phyloP scores from a whole-genome alignment of 352 stramenopile genomes.

The Pythium sp. region DNA sequence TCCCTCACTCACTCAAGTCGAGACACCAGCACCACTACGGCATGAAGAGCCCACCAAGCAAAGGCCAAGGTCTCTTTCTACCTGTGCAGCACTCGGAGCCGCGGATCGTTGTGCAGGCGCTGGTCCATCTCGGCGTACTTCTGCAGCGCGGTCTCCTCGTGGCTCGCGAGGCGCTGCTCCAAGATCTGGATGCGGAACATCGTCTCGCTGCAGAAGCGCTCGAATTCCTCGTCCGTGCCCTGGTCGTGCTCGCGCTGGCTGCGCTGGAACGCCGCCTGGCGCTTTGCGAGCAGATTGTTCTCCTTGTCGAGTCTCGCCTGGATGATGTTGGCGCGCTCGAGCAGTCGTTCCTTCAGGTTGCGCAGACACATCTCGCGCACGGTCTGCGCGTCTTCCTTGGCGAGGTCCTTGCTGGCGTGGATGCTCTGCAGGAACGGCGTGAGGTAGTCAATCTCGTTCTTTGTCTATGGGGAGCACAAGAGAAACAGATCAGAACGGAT shows the following conservation, averaged over 20 bases:
- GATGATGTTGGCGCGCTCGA: conserved; percentile 95
- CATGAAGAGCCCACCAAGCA: neutral
- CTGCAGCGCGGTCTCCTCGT: conserved; percentile 91
- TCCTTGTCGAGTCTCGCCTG: conserved; percentile 92
- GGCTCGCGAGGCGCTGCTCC: conserved; percentile 88
- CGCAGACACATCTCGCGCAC: conserved; percentile 90
- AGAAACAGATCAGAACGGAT: neutral
- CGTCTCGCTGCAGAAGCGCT: conserved; percentile 92
- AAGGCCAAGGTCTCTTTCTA: conserved; percentile 19
- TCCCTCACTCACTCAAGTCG: neutral
- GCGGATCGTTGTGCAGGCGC: conserved; percentile 84
- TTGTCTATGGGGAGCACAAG: conserved; percentile 28
- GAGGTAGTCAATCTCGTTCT: conserved; percentile 90
- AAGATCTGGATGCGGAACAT: conserved; percentile 97
- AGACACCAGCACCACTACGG: neutral
- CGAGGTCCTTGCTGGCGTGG: conserved; percentile 43
- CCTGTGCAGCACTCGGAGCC: conserved; percentile 70
- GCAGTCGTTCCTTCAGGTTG: conserved; percentile 90
- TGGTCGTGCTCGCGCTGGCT: conserved; percentile 91
- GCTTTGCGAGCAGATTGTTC: conserved; percentile 88
- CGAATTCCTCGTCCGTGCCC: conserved; percentile 91
- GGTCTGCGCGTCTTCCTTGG: conserved; percentile 82
- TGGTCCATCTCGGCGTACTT: conserved; percentile 95
- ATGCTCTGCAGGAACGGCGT: conserved; percentile 91
- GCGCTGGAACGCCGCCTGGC: conserved; percentile 90